Evolutionary conservation across 176 grass and related monocot species (phyloP).

Genomic region (Hyparrhenia diplandra): DNA sequence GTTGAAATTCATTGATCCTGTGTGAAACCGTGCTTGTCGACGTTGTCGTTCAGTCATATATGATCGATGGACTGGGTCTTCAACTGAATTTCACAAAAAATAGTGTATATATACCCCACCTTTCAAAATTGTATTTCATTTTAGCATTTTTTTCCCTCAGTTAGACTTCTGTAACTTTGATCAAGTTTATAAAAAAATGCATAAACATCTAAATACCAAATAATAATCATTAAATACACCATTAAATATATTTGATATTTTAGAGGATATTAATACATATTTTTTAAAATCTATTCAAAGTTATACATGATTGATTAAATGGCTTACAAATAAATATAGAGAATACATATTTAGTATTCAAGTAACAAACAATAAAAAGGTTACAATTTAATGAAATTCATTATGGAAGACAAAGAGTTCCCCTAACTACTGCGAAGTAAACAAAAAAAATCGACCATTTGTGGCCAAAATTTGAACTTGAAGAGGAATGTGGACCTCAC

Average conservation of each 20-base stretch:
- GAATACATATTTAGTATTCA: too few species aligned
- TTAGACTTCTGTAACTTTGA: too few species aligned
- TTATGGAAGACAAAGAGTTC: too few species aligned
- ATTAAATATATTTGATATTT: too few species aligned
- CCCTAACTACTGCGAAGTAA: too few species aligned
- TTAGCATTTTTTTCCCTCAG: too few species aligned
- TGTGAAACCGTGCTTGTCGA: conserved; percentile 9
- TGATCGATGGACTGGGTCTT: neutral
- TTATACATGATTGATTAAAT: too few species aligned
- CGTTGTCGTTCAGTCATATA: neutral
- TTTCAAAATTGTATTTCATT: neutral
- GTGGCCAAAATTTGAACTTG: too few species aligned
- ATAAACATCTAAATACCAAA: neutral
- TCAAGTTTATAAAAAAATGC: neutral
- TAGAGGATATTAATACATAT: too few species aligned
- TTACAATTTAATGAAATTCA: neutral
- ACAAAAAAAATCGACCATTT: too few species aligned
- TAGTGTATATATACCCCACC: neutral
- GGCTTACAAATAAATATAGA: too few species aligned
- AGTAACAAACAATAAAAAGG: neutral
- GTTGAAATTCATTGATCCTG: neutral
- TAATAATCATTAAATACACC: neutral
- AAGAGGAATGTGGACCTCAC: neutral
- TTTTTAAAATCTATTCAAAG: too few species aligned
- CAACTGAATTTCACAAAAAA: neutral